Evolutionary conservation across 108 stramenopile genomes (phyloP), one percentile per base, ranked within the genome.

Genomic region (Discostella stelligeroides): DNA sequence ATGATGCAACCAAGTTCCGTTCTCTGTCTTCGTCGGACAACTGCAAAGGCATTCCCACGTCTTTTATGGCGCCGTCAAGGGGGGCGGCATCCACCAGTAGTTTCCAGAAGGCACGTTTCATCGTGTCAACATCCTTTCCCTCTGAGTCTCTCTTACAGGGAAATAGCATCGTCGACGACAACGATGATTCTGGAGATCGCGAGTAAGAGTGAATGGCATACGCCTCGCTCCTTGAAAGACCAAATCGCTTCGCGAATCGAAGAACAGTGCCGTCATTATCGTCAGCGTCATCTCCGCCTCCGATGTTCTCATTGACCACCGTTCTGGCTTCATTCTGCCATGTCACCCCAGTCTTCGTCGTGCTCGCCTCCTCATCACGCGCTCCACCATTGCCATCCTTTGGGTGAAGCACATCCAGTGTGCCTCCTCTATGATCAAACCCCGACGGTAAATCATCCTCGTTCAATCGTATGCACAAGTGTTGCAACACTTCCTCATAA

Each of bases 381-480:
- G 17, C 29, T 4, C 17, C 70, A 7, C 20, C 45, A 60, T 38
- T 9, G 27, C 13, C 60, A n/a, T 58, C 49, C 56, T 68, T 75
- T 12, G 70, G 11, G n/a, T 79, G 74, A 42, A 85, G 64, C 10
- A 94, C 84, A 51, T 91, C 88, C 50, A 94, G 48, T 12, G 85
- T 88, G 14, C 85, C 72, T 27, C 87, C 86, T 38, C 85, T 53
- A 0, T 90, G 93, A 87, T 94, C 93, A 78, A 91, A 90, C 12
- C 93, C 93, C 74, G 87, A 85, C 9, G 93, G 93, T 23, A 94
- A 64, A 37, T 90, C 81, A 53, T 90, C 89, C 73, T 94, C 93
- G 12, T 81, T 69, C 46, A 92, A 63, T 82, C 90, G 87, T 46
- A 94, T 70, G 65, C 86, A 80, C 13, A 94, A 53, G 86, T 91